Conservation (phyloP, 345 rosid genomes). For the Viola odorata region DNA sequence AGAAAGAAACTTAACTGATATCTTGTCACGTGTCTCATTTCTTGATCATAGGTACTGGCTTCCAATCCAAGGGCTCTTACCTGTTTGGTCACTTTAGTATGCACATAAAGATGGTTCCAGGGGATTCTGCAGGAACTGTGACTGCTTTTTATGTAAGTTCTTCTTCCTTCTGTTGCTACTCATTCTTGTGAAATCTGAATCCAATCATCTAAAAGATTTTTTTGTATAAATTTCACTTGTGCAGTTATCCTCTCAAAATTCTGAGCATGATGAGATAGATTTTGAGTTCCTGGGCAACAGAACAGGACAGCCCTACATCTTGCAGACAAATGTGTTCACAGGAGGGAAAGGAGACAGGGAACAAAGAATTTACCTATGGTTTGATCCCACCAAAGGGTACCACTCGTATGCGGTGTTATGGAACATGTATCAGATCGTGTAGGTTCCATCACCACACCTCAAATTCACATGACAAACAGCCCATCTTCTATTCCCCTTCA, state of each 20-base stretch:
- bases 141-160: conserved; percentile 19
- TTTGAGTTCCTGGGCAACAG: conserved; percentile 31
- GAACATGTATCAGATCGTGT: conserved; percentile 27
- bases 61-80: conserved; percentile 19
- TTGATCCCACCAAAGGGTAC: conserved; percentile 25
- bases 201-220: not conserved
- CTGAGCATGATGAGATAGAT: conserved; percentile 25
- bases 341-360: conserved; percentile 26
- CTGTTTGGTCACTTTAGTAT: conserved; percentile 26
- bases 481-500: no score
- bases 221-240: not conserved
- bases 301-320: conserved; percentile 20
- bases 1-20: not conserved
- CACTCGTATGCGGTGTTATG: conserved; percentile 22
- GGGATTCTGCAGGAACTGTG: conserved; percentile 24
- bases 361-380: conserved; percentile 30
- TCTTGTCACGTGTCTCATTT: not conserved
- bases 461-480: no score
- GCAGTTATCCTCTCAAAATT: conserved; percentile 20
- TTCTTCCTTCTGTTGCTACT: not conserved
- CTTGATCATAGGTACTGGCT: conserved; percentile 9
- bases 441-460: conserved; percentile 1
- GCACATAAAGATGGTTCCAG: conserved; percentile 24
- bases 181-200: not conserved
- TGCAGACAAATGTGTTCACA: conserved; percentile 19